These are phyloP conservation scores for Botrytis squamosa DNA, from an alignment of 2,329 filamentous ascomycete genomes.

Conservation along the genomic window DNA sequence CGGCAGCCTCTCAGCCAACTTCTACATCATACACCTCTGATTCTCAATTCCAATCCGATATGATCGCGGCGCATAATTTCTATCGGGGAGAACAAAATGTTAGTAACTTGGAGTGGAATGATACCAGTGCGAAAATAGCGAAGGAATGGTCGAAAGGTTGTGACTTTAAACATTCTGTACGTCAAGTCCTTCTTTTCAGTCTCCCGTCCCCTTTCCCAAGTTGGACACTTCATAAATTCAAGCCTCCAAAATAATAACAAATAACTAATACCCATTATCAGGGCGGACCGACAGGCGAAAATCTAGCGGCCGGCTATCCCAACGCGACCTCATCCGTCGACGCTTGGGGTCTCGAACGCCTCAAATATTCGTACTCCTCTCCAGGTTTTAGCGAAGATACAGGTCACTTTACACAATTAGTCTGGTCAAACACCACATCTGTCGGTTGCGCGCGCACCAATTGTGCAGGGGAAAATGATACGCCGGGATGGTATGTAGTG, in stretches of 20 bases:
- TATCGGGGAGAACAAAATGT: constrained; percentile 66
- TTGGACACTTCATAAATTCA: not conserved
- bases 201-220: not conserved
- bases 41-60: constrained; percentile 46
- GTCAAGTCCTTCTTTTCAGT: constrained; percentile 23
- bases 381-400: constrained; percentile 58
- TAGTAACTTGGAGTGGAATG: constrained; percentile 60
- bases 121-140: constrained; percentile 57
- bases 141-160: constrained; percentile 48
- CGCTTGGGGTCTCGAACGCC: constrained; percentile 63
- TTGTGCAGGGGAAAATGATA: constrained; percentile 44
- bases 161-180: constrained; percentile 52
- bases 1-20: constrained; percentile 16
- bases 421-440: constrained; percentile 63
- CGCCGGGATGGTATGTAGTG: constrained; percentile 61
- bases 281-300: constrained; percentile 69
- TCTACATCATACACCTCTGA: constrained; percentile 45
- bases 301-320: constrained; percentile 66
- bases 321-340: constrained; percentile 60
- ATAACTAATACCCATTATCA: constrained; percentile 25
- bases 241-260: not conserved
- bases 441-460: constrained; percentile 53
- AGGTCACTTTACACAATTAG: constrained; percentile 71
- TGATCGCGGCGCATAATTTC: constrained; percentile 65
- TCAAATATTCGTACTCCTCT: constrained; percentile 56